Evolutionary conservation across 495 filamentous ascomycete genomes (phyloP), one percentile per base, ranked within the genome.

Genomic region (Penicillium ochrochloron): DNA sequence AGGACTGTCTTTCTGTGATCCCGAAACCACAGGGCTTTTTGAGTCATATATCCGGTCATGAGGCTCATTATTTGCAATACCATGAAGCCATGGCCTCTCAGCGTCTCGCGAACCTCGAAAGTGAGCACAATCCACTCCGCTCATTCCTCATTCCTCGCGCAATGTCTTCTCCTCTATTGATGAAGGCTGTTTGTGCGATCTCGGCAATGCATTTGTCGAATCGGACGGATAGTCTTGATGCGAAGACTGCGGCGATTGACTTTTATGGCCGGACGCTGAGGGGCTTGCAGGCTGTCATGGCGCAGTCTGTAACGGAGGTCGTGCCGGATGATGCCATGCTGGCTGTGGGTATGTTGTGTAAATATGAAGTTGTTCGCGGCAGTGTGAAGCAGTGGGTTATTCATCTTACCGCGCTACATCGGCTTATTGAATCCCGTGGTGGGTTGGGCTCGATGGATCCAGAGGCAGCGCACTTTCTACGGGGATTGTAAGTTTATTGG

Each of bases 31-130:
- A 62, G 11, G 61, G 67, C 54, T 44, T 56, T n/a, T 65, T 75
- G 34, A 75, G 62, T 44, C 76, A 78, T 60, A 64, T 81, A 14
- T 75, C 77, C 0, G 59, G 69, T 15, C 53, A 71, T 48, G 79
- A 82, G 62, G 71, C 72, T 15, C 75, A 80, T 54, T 82, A 79
- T 61, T 73, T 82, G 21, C 78, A 80, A 66, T 82, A 82, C 44
- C 78, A 82, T 46, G 72, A 76, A 52, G 77, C 80, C 59, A 58
- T 70, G 33, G 79, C 75, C 25, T 80, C 78, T 39, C 75, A 70
- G 33, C 70, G 78, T 2, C 67, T 82, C 52, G 75, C 77, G 15
- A 82, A 82, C 12, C 69, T 82, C 15, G 78, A 82, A 65, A 78
- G 65, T 25, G 70, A 75, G 39, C 75, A 77, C 17, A 82, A 82